A percentile compares a stretch with the other conserved stretches of the same genome.
Conservation (phyloP, 2,329 filamentous ascomycete genomes). For the Aspergillus candidus region DNA sequence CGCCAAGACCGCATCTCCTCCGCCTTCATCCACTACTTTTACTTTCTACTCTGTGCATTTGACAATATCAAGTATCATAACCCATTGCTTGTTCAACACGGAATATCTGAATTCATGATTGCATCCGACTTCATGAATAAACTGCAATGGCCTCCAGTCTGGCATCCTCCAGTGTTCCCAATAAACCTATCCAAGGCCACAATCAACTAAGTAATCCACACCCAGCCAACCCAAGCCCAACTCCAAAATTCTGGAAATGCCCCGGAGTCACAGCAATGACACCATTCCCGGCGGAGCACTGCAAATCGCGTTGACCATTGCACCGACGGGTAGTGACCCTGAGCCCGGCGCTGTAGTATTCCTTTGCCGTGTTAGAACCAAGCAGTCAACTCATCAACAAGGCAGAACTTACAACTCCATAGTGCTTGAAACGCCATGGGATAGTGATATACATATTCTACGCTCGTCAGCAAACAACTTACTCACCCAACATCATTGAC, state of each 20-base stretch:
- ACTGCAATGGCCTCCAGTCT: background rate
- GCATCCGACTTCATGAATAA: background rate
- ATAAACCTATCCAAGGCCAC: too few species aligned
- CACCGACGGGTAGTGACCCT: conserved; percentile 14
- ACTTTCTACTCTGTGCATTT: too few species aligned
- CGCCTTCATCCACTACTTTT: conserved; percentile 9
- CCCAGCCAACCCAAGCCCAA: conserved; percentile 16
- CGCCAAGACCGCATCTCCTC: conserved; percentile 9
- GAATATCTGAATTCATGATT: background rate
- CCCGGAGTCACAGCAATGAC: conserved; percentile 17
- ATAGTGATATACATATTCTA: conserved; percentile 22
- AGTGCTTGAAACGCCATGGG: conserved; percentile 21
- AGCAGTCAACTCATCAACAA: background rate
- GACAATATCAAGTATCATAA: too few species aligned
- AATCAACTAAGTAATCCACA: conserved; percentile 5
- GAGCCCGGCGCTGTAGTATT: conserved; percentile 24
- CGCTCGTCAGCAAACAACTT: conserved; percentile 3
- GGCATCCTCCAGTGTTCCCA: too few species aligned
- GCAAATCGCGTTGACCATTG: conserved; percentile 19
- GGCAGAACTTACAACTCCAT: conserved; percentile 18
- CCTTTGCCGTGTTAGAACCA: conserved; percentile 7
- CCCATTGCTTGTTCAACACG: conserved; percentile 6
- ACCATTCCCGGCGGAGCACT: conserved; percentile 25
- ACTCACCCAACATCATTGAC: too few species aligned
- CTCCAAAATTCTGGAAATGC: conserved; percentile 22